Conservation (phyloP, 2,329 filamentous ascomycete genomes). For the Colletotrichum tabaci region DNA sequence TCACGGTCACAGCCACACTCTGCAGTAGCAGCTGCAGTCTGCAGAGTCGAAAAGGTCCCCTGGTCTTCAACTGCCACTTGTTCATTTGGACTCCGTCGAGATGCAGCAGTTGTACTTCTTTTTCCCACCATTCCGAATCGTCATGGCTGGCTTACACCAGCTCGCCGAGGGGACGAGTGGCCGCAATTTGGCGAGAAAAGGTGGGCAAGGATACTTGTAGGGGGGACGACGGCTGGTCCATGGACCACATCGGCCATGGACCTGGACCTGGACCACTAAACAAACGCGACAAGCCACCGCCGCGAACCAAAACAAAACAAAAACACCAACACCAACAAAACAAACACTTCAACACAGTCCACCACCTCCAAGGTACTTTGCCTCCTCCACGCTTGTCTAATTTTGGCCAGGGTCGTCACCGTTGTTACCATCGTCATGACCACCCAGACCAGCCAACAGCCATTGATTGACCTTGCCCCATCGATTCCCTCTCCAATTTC, state of each 20-base stretch:
- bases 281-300: slow-evolving; percentile 42
- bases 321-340: slow-evolving; percentile 28
- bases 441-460: slow-evolving; percentile 18
- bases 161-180: slow-evolving; percentile 1
- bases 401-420: slow-evolving; percentile 25
- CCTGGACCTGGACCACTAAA: slow-evolving; percentile 35
- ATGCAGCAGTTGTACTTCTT: slow-evolving; percentile 14
- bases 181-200: slow-evolving; percentile 21
- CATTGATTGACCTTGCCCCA: slow-evolving; percentile 27
- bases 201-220: slow-evolving; percentile 10
- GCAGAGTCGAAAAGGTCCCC: slow-evolving; percentile 26
- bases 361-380: background rate
- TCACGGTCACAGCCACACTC: slow-evolving; percentile 18
- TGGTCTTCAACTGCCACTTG: slow-evolving; percentile 39
- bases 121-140: slow-evolving; percentile 18
- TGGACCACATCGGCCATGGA: slow-evolving; percentile 7
- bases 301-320: slow-evolving; percentile 41
- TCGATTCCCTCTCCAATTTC: slow-evolving; percentile 24
- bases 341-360: slow-evolving; percentile 24
- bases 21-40: slow-evolving; percentile 36
- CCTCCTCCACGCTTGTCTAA: slow-evolving; percentile 3
- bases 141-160: slow-evolving; percentile 20
- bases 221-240: slow-evolving; percentile 34
- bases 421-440: slow-evolving; percentile 23
- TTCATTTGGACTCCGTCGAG: slow-evolving; percentile 28